Conservation (phyloP, 2,329 filamentous ascomycete genomes). For the Fusarium sp. region DNA sequence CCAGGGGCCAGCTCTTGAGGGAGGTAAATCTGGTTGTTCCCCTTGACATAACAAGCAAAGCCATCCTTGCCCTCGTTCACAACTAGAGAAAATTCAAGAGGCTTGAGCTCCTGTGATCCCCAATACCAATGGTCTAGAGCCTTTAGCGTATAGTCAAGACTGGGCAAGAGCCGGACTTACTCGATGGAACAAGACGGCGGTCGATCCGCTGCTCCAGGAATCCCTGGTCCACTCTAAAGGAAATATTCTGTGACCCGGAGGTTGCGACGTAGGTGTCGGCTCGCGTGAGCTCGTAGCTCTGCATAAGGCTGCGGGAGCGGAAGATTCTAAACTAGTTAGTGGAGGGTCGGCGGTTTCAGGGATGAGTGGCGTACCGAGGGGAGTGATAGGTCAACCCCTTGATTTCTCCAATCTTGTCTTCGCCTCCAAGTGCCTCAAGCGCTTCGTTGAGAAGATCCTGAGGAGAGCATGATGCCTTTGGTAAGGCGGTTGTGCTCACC, state of each 20-base stretch:
- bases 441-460: not conserved
- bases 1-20: conserved; percentile 9
- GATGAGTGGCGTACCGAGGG: not conserved
- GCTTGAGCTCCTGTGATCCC: conserved; percentile 3
- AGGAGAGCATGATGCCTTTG: not conserved
- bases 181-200: conserved; percentile 5
- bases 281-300: conserved; percentile 9
- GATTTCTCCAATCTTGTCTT: not conserved
- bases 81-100: conserved; percentile 14
- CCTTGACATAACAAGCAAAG: conserved; percentile 12
- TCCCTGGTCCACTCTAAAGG: conserved; percentile 5
- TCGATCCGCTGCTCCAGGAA: conserved; percentile 16
- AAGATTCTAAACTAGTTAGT: conserved; percentile 3
- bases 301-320: conserved; percentile 18
- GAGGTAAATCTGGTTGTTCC: conserved; percentile 20
- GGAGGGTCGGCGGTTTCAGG: not conserved
- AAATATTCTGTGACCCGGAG: conserved; percentile 16
- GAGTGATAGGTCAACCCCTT: conserved; percentile 5
- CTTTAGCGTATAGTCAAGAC: not conserved
- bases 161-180: not conserved
- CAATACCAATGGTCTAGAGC: conserved; percentile 8
- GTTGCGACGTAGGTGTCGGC: conserved; percentile 6
- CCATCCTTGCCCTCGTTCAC: conserved; percentile 11
- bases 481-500: not conserved
- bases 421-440: not conserved